Percentiles rank a stretch among this genome's conserved stretches.
phyloP scores from a whole-genome alignment of 176 grass and related monocot genomes.

The Zizania latifolia region DNA sequence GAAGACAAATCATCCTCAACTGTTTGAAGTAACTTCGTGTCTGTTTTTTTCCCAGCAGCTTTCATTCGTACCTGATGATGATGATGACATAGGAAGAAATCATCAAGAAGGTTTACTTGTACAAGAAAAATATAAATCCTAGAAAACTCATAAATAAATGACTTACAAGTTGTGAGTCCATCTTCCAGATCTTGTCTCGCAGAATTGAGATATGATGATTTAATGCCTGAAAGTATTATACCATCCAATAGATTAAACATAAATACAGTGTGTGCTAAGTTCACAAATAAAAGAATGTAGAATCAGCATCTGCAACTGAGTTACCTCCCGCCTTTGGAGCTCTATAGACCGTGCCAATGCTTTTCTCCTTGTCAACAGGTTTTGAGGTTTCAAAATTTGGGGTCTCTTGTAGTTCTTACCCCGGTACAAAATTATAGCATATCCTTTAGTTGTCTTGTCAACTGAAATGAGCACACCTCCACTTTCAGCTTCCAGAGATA shows the following conservation, averaged over 20 bases:
- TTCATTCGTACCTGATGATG: conserved; percentile 56
- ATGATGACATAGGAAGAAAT: neutral
- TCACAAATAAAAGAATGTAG: neutral
- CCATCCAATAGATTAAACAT: conserved; percentile 11
- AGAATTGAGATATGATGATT: conserved; percentile 74
- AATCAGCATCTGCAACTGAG: conserved; percentile 9
- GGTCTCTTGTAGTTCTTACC: conserved; percentile 86
- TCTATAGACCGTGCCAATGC: conserved; percentile 88
- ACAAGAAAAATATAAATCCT: neutral
- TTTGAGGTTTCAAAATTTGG: conserved; percentile 64
- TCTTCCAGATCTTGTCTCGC: conserved; percentile 56
- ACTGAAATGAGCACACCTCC: conserved; percentile 84
- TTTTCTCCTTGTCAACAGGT: conserved; percentile 65
- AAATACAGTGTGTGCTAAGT: neutral
- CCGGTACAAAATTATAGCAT: conserved; percentile 74
- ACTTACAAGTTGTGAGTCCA: conserved; percentile 72
- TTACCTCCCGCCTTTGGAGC: conserved; percentile 90
- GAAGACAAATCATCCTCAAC: conserved; percentile 36
- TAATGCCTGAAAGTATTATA: conserved; percentile 57
- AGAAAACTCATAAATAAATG: neutral
- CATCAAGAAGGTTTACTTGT: conserved; percentile 4
- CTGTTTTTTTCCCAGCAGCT: conserved; percentile 18
- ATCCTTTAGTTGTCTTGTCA: conserved; percentile 92
- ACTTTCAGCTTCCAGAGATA: conserved; percentile 94
- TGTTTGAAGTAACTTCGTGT: conserved; percentile 32